phyloP scores from a whole-genome alignment of 2,329 filamentous ascomycete genomes.

The Talaromyces sp. region DNA sequence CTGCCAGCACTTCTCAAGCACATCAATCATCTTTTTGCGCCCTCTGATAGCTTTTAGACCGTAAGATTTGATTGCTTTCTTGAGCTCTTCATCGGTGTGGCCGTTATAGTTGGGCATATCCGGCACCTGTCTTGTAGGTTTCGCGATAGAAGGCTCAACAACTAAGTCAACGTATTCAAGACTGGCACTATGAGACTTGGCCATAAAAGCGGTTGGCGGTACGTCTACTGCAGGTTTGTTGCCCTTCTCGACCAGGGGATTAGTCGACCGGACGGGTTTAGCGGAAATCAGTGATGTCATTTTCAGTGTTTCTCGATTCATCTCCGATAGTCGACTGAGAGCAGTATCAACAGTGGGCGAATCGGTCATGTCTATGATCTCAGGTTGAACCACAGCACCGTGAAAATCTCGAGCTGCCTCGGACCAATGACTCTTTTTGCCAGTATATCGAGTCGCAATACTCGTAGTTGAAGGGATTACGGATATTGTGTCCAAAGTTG shows the following conservation, averaged over 20 bases:
- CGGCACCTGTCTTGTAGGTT: constrained; percentile 11
- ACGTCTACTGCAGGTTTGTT: background rate
- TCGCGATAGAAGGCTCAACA: background rate
- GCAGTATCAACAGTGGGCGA: constrained; percentile 27
- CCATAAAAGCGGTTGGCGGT: background rate
- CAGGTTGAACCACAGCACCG: constrained; percentile 62
- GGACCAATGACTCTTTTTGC: constrained; percentile 60
- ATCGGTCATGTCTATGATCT: constrained; percentile 59
- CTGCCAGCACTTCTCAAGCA: constrained; percentile 69
- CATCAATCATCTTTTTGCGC: constrained; percentile 64
- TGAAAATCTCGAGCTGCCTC: constrained; percentile 65
- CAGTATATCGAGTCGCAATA: constrained; percentile 26
- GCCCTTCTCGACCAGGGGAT: background rate
- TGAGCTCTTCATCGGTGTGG: constrained; percentile 61
- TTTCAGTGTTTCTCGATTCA: constrained; percentile 13
- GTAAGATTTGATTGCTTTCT: constrained; percentile 60
- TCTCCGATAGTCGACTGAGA: constrained; percentile 14
- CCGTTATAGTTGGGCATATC: constrained; percentile 57
- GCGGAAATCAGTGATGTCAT: constrained; percentile 20
- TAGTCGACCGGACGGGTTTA: background rate
- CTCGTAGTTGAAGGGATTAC: constrained; percentile 10
- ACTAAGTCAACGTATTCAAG: background rate
- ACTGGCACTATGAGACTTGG: background rate
- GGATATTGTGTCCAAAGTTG: background rate
- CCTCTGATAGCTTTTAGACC: constrained; percentile 71